Evolutionary conservation across 1,284 basidiomycete species (phyloP).

Genomic region (Pisolithus thermaeus): DNA sequence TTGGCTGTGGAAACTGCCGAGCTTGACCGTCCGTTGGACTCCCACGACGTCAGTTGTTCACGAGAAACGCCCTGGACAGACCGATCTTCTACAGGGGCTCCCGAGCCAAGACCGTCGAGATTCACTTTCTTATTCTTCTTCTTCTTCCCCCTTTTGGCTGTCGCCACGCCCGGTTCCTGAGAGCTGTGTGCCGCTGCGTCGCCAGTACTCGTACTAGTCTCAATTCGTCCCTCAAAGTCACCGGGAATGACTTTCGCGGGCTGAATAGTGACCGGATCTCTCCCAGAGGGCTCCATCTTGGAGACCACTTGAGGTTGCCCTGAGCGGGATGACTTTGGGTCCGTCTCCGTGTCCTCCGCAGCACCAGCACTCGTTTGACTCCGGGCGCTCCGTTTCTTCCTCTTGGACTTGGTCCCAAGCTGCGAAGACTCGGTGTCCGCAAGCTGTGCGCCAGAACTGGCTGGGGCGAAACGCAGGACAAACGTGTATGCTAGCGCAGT

Average conservation of each 20-base stretch:
- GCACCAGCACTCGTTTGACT: slow-evolving; percentile 28
- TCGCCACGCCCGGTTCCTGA: slow-evolving; percentile 10
- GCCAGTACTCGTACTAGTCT: not conserved
- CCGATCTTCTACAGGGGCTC: not conserved
- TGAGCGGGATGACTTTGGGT: not conserved
- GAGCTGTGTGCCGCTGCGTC: slow-evolving; percentile 5
- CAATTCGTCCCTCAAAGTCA: slow-evolving; percentile 24
- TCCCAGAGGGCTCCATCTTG: not conserved
- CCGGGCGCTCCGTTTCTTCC: slow-evolving; percentile 31
- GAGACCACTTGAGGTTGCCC: not conserved
- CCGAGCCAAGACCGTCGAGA: not conserved
- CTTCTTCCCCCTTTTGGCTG: slow-evolving; percentile 40
- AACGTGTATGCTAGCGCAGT: slow-evolving; percentile 41
- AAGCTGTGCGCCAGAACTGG: slow-evolving; percentile 2
- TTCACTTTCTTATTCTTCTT: slow-evolving; percentile 43
- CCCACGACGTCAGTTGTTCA: not conserved
- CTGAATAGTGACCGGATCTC: slow-evolving; percentile 28
- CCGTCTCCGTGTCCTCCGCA: not conserved
- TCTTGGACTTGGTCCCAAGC: slow-evolving; percentile 31
- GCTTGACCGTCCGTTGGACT: not conserved
- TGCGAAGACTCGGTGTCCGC: slow-evolving; percentile 1
- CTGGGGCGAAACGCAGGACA: slow-evolving; percentile 12
- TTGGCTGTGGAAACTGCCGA: not conserved
- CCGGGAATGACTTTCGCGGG: slow-evolving; percentile 45
- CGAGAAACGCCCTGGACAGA: not conserved